A percentile compares a stretch with the other conserved stretches of the same genome.
Conservation (phyloP, 139 green algal species). For the Chlamydomonas incerta region DNA sequence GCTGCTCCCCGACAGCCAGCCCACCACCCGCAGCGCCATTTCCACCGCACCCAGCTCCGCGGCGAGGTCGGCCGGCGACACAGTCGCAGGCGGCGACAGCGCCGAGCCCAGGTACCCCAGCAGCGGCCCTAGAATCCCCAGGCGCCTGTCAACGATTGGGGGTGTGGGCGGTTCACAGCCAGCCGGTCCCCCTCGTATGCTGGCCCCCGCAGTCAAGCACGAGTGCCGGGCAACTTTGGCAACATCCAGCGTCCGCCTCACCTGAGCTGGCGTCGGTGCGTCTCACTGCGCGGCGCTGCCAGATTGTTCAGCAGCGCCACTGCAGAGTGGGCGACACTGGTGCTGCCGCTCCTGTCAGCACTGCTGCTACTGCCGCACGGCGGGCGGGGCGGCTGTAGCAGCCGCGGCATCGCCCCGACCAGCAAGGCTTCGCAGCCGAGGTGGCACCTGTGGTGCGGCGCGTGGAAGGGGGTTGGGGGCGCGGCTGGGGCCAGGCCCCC, state of each 20-base stretch:
- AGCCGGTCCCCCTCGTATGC: too few relatives aligned
- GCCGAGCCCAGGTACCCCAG: background rate
- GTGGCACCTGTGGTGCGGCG: background rate
- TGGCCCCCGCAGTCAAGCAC: too few relatives aligned
- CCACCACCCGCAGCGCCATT: background rate
- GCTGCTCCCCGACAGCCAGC: background rate
- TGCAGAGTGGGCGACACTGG: background rate
- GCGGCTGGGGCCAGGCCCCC: too few relatives aligned
- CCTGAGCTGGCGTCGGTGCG: background rate
- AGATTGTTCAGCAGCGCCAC: constrained; percentile 11
- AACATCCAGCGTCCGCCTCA: background rate
- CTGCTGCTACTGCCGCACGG: too few relatives aligned
- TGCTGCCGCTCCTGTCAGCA: too few relatives aligned
- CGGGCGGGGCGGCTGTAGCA: too few relatives aligned
- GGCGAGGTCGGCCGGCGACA: background rate
- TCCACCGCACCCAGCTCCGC: too few relatives aligned
- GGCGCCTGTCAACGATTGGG: too few relatives aligned
- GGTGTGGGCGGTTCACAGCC: too few relatives aligned
- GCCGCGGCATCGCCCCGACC: too few relatives aligned
- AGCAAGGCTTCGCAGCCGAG: background rate
- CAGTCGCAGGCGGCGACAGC: too few relatives aligned
- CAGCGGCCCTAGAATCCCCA: background rate
- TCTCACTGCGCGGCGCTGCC: background rate
- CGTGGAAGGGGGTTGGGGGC: background rate
- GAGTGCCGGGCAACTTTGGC: too few relatives aligned